Base-by-base conservation (phyloP, 176 grass and related monocot species). In the Oryza meridionalis region DNA sequence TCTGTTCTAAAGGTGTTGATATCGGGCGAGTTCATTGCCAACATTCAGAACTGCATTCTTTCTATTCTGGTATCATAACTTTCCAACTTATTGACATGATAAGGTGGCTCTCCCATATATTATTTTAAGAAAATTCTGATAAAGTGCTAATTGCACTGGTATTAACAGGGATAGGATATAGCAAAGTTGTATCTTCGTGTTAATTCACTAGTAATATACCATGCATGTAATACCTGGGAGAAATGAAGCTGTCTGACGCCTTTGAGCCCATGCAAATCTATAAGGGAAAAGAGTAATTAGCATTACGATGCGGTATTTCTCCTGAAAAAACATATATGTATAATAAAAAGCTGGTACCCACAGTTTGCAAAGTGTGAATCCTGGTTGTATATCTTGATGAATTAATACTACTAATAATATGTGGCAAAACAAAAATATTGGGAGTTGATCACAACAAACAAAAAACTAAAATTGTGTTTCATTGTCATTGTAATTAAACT, bases 241-340 rank as follows among this genome's bases (percentile, higher is more conserved):
- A 76, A 94, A 75, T n/a, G 76, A 38, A 81, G 88, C 55, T 37
- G 68, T 78, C 88, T 84, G 88, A 81, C 71, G 92, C 65, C 69
- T 94, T 50, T 94, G 92, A 72, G 92, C 86, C 86, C 88, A 94
- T 67, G 92, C 90, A 77, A 94, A 94, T 74, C 88, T 88, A 66
- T 13, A 86, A 69, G 35, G 46, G 51, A 47, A 81, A 35, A 26
- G 55, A 21, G 61, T 35, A 77, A 38, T 79, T 17, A 76, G 64
- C 16, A 84, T 69, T 2, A 14, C 62, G 43, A 75, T 32, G 53
- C 40, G 29, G 64, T 63, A 80, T n/a, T 69, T 80, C 24, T 50
- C 11, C 47, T 75, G 6, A 63, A 67, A 75, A 53, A 49, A 38
- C 33, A 17, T 2, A 72, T 47, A 49, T 13, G 75, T 65, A 66